A percentile compares a stretch with the other conserved stretches of the same genome.
These are phyloP conservation scores for Pseudocercospora cruenta DNA, from an alignment of 2,329 filamentous ascomycete genomes.

Conservation along the genomic window DNA sequence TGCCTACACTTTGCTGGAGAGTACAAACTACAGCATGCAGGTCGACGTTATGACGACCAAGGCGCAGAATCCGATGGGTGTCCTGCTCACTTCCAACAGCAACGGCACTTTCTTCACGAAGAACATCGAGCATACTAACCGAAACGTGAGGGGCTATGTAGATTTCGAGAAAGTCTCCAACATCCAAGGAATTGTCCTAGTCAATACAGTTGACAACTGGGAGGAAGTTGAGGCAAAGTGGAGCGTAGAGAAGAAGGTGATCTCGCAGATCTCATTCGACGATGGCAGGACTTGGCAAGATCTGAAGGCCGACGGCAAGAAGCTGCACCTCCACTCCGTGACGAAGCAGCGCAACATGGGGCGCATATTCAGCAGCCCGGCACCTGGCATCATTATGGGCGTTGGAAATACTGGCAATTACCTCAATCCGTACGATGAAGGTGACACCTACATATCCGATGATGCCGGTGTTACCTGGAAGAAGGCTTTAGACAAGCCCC, in stretches of 20 bases:
- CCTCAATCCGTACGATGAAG: conserved; percentile 71
- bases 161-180: conserved; percentile 94
- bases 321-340: conserved; percentile 88
- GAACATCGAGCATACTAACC: conserved; percentile 91
- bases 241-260: conserved; percentile 63
- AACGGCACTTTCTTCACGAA: conserved; percentile 95
- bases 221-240: conserved; percentile 68
- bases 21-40: conserved; percentile 97
- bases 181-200: conserved; percentile 88
- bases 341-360: conserved; percentile 82
- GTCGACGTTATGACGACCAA: conserved; percentile 80
- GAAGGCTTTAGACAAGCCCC: conserved; percentile 73
- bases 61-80: conserved; percentile 67
- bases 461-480: conserved; percentile 88
- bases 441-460: conserved; percentile 85
- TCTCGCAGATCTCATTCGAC: conserved; percentile 88
- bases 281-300: conserved; percentile 84
- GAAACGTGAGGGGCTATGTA: conserved; percentile 73
- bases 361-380: conserved; percentile 88
- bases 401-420: conserved; percentile 84
- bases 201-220: conserved; percentile 88
- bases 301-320: conserved; percentile 67
- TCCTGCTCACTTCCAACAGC: conserved; percentile 93
- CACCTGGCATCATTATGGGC: conserved; percentile 91
- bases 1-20: conserved; percentile 91